Evolutionary conservation across 306 rosid species (phyloP), one percentile per base, ranked within the genome.

Genomic region (Cicer judaicum): DNA sequence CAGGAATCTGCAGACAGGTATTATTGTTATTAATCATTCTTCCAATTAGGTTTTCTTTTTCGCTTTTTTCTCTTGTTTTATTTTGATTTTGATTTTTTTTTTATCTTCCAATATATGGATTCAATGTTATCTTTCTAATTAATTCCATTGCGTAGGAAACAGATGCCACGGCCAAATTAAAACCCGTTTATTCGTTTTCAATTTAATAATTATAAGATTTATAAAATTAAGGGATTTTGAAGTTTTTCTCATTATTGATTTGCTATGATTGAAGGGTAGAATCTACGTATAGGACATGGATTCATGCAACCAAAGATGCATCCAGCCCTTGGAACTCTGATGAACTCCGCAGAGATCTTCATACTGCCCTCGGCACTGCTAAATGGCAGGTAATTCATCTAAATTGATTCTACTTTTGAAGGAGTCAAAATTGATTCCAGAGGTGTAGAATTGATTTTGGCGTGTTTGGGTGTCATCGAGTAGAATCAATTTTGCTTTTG

Each of bases 1-100:
- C 99, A 94, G 78, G 95, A 90, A 82, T 94, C 99, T 40, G 89
- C 96, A 10, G 99, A 94, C 79, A 92, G 99, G 99, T 94, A 75
- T 66, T 7, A 0, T 64, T 8, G 6, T 24, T 73, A 13, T 24
- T 16, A 10, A 16, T 59, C 5, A 40, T 57, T 68, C 44, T 40
- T 7, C 8, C 47, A 43, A 60, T 74, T 48, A 42, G 39, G 21
- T 41, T 24, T 72, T 70, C 8, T 44, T 5, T 63, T 73, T 5
- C 7, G 16, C 40, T 10, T 5, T 34, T 4, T 47, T 1, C 7
- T 13, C 29, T 19, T 40, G 0, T 0, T 70, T 49, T 54, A 16
- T 14, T 74, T 43, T 54, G 38, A 66, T 77, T 50, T 5, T 10
- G 9, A 3, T 48, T 64, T 67, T 42, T 67, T 42, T 16, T 29